Conservation (phyloP, 129 eudicot species). For the Centella asiatica region DNA sequence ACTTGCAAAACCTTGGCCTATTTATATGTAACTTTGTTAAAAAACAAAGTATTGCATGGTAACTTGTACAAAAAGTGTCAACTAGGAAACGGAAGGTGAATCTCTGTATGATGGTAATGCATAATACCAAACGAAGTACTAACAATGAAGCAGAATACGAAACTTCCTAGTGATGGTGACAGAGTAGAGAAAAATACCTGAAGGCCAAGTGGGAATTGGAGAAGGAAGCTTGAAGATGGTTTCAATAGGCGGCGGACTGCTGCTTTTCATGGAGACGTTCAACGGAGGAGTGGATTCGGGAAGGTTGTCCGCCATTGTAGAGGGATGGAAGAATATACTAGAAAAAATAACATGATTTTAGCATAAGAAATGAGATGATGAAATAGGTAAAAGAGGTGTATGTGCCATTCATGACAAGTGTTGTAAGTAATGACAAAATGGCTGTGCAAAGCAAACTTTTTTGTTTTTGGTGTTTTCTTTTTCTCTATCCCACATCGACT, state of each 20-base stretch:
- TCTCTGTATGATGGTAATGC: too few relatives aligned
- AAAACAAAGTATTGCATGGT: too few relatives aligned
- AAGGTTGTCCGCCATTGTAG: neutral
- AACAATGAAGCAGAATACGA: neutral
- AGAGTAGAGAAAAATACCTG: conserved; percentile 23
- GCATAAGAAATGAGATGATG: neutral
- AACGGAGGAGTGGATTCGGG: neutral
- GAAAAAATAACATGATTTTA: neutral
- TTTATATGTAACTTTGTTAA: neutral
- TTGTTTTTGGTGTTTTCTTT: too few relatives aligned
- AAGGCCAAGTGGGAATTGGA: conserved; percentile 59
- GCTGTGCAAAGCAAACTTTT: too few relatives aligned
- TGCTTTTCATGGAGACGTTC: conserved; percentile 10
- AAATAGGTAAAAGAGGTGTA: neutral
- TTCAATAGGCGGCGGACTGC: conserved; percentile 28
- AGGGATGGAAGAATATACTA: neutral
- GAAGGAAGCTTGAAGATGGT: conserved; percentile 50
- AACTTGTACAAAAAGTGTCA: neutral
- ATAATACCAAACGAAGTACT: too few relatives aligned
- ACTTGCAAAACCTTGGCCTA: conserved; percentile 36
- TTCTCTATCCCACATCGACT: too few relatives aligned
- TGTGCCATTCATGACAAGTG: neutral
- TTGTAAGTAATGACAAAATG: too few relatives aligned
- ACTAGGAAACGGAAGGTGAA: too few relatives aligned
- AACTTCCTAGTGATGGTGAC: neutral